phyloP scores from a whole-genome alignment of 192 early-diverging fungal genomes.

The Gonapodya sp. region DNA sequence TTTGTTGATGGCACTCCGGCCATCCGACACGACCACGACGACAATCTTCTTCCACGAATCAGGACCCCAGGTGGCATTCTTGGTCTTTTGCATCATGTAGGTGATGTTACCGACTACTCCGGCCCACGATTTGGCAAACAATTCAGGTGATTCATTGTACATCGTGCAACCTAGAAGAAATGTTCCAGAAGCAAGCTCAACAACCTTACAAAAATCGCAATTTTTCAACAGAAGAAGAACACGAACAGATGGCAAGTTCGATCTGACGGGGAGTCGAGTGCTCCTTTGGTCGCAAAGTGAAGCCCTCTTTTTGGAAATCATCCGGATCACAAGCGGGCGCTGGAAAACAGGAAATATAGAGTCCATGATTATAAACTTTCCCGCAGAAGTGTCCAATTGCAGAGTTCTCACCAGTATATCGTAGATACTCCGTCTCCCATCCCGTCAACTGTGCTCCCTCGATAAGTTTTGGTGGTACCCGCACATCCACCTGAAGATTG shows the following conservation, averaged over 20 bases:
- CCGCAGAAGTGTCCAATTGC: too few species aligned
- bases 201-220: neutral
- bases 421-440: slow-evolving; percentile 83
- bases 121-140: neutral
- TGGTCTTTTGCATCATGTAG: neutral
- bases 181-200: neutral
- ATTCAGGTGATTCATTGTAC: neutral
- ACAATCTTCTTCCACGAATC: slow-evolving; percentile 88
- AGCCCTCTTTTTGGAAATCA: slow-evolving; percentile 63
- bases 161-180: neutral
- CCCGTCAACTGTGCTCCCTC: slow-evolving; percentile 3
- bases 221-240: neutral
- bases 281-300: slow-evolving; percentile 50
- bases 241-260: neutral
- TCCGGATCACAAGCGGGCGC: slow-evolving; percentile 80
- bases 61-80: slow-evolving; percentile 2
- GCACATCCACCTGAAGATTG: slow-evolving; percentile 8
- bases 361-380: neutral
- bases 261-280: neutral
- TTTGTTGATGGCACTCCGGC: slow-evolving; percentile 69
- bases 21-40: slow-evolving; percentile 88
- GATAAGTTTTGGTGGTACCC: neutral
- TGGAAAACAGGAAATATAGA: neutral
- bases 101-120: slow-evolving; percentile 1
- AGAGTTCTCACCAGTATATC: slow-evolving; percentile 79